Evolutionary conservation across 768 basidiomycete genomes (phyloP).

Genomic region (Gelatoporia subvermispora): DNA sequence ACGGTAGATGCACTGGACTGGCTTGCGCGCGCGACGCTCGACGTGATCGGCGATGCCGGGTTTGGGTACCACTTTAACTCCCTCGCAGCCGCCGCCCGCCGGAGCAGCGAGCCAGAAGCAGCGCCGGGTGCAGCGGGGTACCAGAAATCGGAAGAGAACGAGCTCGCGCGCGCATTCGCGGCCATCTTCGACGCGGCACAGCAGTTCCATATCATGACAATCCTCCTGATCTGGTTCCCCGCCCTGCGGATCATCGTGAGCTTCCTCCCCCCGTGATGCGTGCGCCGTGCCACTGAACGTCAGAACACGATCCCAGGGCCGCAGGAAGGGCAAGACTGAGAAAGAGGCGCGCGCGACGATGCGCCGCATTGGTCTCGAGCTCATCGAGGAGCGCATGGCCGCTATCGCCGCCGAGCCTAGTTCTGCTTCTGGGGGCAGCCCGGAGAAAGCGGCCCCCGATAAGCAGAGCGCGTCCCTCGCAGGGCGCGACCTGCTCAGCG

Average conservation of each 20-base stretch:
- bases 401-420: slow-evolving; percentile 20
- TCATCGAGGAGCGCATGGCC: slow-evolving; percentile 47
- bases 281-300: not conserved
- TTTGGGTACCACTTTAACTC: slow-evolving; percentile 54
- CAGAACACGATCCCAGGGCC: slow-evolving; percentile 17
- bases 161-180: slow-evolving; percentile 51
- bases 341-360: slow-evolving; percentile 41
- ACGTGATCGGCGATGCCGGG: slow-evolving; percentile 74
- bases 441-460: not conserved
- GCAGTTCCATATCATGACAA: slow-evolving; percentile 46
- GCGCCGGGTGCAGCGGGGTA: slow-evolving; percentile 30
- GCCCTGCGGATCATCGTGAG: slow-evolving; percentile 49
- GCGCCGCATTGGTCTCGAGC: slow-evolving; percentile 46
- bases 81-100: slow-evolving; percentile 32
- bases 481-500: slow-evolving; percentile 52
- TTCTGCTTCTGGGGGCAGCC: not conserved
- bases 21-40: slow-evolving; percentile 66
- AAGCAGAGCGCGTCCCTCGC: slow-evolving; percentile 11
- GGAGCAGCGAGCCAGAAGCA: slow-evolving; percentile 31
- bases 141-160: slow-evolving; percentile 37
- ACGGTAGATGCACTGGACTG: slow-evolving; percentile 57
- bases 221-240: slow-evolving; percentile 57
- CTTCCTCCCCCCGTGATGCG: slow-evolving; percentile 7
- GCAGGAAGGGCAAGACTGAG: slow-evolving; percentile 41
- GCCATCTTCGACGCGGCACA: slow-evolving; percentile 50